These are phyloP conservation scores for Pilaira anomala DNA, from an alignment of 192 early-diverging fungal genomes.

Conservation along the genomic window DNA sequence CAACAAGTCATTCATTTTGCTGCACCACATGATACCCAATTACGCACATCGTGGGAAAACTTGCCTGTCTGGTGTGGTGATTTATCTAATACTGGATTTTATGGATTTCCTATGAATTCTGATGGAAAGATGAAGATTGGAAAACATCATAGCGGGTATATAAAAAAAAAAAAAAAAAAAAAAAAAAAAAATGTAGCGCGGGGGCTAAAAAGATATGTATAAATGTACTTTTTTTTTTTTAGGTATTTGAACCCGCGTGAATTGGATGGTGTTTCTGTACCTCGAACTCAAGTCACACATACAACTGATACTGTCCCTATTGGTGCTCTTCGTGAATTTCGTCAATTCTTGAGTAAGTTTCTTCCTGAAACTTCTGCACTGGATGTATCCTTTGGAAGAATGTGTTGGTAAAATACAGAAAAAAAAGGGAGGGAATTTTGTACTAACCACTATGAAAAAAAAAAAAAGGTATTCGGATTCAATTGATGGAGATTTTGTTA, in stretches of 20 bases:
- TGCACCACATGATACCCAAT: slow-evolving; percentile 11
- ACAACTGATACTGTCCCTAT: slow-evolving; percentile 35
- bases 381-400: slow-evolving; percentile 32
- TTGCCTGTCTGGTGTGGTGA: slow-evolving; percentile 53
- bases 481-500: slow-evolving; percentile 50
- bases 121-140: slow-evolving; percentile 47
- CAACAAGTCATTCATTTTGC: slow-evolving; percentile 50
- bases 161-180: neutral
- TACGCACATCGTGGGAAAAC: slow-evolving; percentile 7
- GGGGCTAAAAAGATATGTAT: neutral
- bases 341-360: slow-evolving; percentile 31
- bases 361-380: slow-evolving; percentile 37
- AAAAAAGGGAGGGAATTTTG: too few species aligned
- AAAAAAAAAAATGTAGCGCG: too few species aligned
- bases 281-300: slow-evolving; percentile 29
- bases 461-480: slow-evolving; percentile 46
- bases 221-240: neutral
- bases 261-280: slow-evolving; percentile 28
- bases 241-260: slow-evolving; percentile 42
- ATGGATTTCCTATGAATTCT: slow-evolving; percentile 47
- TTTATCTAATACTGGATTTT: slow-evolving; percentile 40
- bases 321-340: slow-evolving; percentile 32
- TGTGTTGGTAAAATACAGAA: slow-evolving; percentile 46
- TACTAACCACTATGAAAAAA: neutral
- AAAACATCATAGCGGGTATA: slow-evolving; percentile 35